Base-by-base conservation (phyloP, 169 alveolate species). In the Babesia divergens region DNA sequence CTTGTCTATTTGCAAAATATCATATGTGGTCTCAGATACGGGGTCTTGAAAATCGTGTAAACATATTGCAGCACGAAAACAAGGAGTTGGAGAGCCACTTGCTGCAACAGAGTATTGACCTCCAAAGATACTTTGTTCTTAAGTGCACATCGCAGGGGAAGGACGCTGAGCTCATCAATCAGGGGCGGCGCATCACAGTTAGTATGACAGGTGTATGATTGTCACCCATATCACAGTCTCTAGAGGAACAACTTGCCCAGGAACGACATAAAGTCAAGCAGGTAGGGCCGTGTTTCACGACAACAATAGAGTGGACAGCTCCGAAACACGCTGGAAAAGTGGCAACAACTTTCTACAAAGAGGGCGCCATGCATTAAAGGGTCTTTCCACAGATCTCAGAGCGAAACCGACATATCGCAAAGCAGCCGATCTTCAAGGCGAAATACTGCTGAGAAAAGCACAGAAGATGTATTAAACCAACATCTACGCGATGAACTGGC, bases 71-170 rank as follows among this genome's bases (percentile, higher is more conserved):
- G 26, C 26, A 59, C 18, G 66, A 32, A 4, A 65, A 65, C 22
- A 8, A 47, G 18, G 54, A 56, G 34, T 51, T 65, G 24, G 26
- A 31, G 38, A 22, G 6, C 20, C 71, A 65, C 6, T 51, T 65
- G 22, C 44, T 65, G 20, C 31, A 20, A 11, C 75, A 65, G 37
- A 28, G 54, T 47, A 55, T 31, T 16, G 31, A 34, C 26, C 42
- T 65, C 8, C 38, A 65, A 49, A 49, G 47, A 16, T 49, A 65
- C 29, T 65, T 65, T 54, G 42, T 49, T 24, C 20, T 65, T 14
- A 65, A 56, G 49, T 44, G 43, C 34, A 46, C 31, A 32, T 65
- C 75, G 20, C 68, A 65, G 6, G 75, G 47, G 26, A 65, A 50
- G 44, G 75, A 65, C 9, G 16, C 42, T n/a, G n/a, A n/a, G n/a